A percentile compares a stretch with the other conserved stretches of the same genome.
These are phyloP conservation scores for Trifolium subterraneum DNA, from an alignment of 306 rosid genomes.

Conservation along the genomic window DNA sequence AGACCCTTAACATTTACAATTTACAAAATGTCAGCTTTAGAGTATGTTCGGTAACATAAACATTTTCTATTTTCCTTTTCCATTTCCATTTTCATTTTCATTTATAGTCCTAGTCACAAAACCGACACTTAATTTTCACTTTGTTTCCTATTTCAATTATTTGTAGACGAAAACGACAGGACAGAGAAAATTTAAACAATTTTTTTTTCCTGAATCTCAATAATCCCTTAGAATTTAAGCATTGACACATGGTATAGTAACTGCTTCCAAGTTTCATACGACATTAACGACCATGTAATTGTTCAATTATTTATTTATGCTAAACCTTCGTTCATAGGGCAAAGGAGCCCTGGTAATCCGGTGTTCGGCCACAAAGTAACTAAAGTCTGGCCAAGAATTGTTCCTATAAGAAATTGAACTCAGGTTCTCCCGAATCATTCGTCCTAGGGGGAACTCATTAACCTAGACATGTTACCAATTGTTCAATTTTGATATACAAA, in stretches of 20 bases:
- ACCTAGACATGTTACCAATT: background rate
- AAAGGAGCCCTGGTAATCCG: no score
- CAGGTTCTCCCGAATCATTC: no score
- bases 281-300: background rate
- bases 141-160: background rate
- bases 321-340: no score
- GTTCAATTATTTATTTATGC: background rate
- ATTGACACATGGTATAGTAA: background rate
- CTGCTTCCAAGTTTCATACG: background rate
- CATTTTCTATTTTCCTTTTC: background rate
- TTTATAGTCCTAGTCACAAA: background rate
- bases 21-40: background rate
- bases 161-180: background rate
- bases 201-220: background rate
- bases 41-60: background rate
- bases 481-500: constrained; percentile 4
- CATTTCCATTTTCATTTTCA: no score
- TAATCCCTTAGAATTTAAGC: background rate
- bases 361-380: no score
- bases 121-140: background rate
- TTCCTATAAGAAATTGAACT: no score
- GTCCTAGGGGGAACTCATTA: no score
- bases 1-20: background rate
- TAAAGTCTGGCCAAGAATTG: no score
- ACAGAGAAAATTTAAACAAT: background rate